These are phyloP conservation scores for Bolboschoenoplectus hybrid DNA, from an alignment of 202 grass and related monocot species.

Conservation along the genomic window DNA sequence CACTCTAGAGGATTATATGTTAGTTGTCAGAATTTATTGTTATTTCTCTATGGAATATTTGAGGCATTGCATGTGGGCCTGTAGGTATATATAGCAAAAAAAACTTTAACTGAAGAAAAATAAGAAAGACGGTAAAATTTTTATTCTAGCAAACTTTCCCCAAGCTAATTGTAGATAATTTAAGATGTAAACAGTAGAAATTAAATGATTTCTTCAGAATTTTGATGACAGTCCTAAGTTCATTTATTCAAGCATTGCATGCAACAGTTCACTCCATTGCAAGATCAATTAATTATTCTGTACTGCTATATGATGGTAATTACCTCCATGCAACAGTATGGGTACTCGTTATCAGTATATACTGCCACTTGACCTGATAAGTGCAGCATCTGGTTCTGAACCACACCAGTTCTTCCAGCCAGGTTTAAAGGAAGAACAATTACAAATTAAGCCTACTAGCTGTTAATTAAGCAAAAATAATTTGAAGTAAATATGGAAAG, in stretches of 20 bases:
- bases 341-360: background rate
- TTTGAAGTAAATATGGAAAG: background rate
- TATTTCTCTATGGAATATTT: background rate
- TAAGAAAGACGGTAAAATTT: background rate
- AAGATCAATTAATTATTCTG: background rate
- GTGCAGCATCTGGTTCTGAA: background rate
- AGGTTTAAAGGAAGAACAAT: background rate
- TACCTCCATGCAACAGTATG: background rate
- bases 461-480: background rate
- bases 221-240: background rate
- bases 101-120: background rate
- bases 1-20: background rate
- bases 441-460: background rate
- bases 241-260: constrained; percentile 10
- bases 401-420: background rate
- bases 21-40: background rate
- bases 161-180: background rate
- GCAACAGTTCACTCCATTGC: background rate
- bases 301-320: background rate
- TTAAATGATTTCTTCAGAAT: background rate
- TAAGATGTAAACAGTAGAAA: background rate
- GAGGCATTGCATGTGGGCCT: background rate
- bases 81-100: background rate
- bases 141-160: background rate
- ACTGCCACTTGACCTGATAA: background rate